A percentile compares a stretch with the other conserved stretches of the same genome.
Conservation (phyloP, 192 early-diverging fungal species). For the Coemansia aciculifera region DNA sequence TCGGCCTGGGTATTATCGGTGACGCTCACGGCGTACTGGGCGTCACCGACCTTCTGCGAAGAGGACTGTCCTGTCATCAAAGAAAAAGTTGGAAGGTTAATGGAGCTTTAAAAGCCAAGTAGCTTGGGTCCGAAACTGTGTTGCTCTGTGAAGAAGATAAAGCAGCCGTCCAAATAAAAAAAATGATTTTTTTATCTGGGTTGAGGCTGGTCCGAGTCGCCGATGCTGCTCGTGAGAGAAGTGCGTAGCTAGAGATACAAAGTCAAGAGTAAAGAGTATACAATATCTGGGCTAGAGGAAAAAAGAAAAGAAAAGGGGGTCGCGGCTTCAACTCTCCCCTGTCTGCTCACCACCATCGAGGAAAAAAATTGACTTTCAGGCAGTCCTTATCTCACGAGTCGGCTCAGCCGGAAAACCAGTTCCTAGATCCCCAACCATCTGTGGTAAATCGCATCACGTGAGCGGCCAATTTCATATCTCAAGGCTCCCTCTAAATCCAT, state of each 20-base stretch:
- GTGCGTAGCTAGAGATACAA: neutral
- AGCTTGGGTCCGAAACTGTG: neutral
- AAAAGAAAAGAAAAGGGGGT: neutral
- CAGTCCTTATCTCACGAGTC: constrained; percentile 6
- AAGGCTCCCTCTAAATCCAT: neutral
- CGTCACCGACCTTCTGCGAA: constrained; percentile 53
- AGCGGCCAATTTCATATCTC: neutral
- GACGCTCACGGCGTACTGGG: constrained; percentile 51
- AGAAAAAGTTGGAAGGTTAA: neutral
- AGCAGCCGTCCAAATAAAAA: neutral
- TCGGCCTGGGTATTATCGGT: constrained; percentile 53
- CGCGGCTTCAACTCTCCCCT: neutral
- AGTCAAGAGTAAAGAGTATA: neutral
- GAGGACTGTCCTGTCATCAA: constrained; percentile 27
- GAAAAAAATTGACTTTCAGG: neutral
- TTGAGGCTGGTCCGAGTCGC: constrained; percentile 3
- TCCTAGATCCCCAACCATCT: neutral
- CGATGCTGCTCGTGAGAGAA: neutral
- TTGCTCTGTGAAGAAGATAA: neutral
- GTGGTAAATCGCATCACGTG: constrained; percentile 2
- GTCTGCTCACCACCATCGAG: neutral
- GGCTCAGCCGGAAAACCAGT: neutral
- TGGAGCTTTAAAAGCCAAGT: neutral
- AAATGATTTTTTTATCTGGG: neutral
- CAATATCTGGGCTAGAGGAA: neutral